These are phyloP conservation scores for Debaryomyces prosopidis DNA, from an alignment of 805 yeast genomes.

Conservation along the genomic window DNA sequence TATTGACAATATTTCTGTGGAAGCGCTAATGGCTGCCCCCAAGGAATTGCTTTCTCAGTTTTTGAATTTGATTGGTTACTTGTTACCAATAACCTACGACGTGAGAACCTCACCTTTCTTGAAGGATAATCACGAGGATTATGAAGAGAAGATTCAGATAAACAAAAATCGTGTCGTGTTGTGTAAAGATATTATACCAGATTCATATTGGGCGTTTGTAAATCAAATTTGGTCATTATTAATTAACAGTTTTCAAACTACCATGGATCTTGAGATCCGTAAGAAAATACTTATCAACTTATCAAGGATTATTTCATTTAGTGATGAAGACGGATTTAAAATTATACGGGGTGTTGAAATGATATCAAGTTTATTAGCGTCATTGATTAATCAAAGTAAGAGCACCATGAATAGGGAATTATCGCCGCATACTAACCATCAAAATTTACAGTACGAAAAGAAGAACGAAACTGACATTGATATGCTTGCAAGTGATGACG, in stretches of 20 bases:
- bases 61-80: constrained; percentile 53
- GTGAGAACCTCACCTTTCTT: constrained; percentile 31
- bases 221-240: constrained; percentile 52
- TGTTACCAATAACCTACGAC: constrained; percentile 54
- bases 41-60: constrained; percentile 60
- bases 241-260: constrained; percentile 66
- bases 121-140: constrained; percentile 17
- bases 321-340: constrained; percentile 28
- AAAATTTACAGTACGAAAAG: background rate
- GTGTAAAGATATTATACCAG: constrained; percentile 22
- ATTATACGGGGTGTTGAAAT: constrained; percentile 31
- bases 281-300: constrained; percentile 55
- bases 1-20: constrained; percentile 47
- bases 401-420: constrained; percentile 16
- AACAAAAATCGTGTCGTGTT: constrained; percentile 34
- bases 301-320: constrained; percentile 49
- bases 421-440: background rate
- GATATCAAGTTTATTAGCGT: constrained; percentile 54
- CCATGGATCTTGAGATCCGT: constrained; percentile 68
- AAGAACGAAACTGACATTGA: background rate
- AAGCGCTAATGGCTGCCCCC: constrained; percentile 72
- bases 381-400: constrained; percentile 59
- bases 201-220: constrained; percentile 37
- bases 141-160: constrained; percentile 21
- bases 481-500: background rate